Percentiles rank a stretch among this genome's conserved stretches.
Conservation (phyloP, 306 rosid species). For the Arachis hypogaea region DNA sequence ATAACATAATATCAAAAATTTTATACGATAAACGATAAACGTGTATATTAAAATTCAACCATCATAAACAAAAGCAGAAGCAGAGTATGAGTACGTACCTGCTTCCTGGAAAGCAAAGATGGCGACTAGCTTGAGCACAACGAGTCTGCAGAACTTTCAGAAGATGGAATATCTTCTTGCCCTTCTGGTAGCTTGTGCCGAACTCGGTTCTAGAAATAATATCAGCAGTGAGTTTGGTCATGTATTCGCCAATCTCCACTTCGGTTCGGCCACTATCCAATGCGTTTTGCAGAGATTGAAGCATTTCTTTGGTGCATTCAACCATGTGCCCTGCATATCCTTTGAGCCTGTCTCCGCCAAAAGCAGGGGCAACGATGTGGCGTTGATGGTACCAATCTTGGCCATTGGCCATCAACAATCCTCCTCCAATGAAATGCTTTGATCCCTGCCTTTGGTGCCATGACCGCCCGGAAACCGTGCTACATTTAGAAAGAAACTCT, state of each 20-base stretch:
- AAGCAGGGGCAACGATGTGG: conserved; percentile 72
- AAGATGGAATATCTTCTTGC: conserved; percentile 77
- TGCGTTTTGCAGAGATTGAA: conserved; percentile 60
- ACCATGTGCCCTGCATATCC: conserved; percentile 91
- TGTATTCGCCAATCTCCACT: conserved; percentile 76
- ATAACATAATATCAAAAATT: too few species aligned
- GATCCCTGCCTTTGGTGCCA: conserved; percentile 73
- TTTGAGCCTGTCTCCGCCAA: conserved; percentile 68
- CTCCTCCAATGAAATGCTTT: conserved; percentile 64
- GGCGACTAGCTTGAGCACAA: conserved; percentile 88
- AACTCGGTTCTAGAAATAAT: conserved; percentile 87
- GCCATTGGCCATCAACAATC: conserved; percentile 75
- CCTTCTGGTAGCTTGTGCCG: conserved; percentile 70
- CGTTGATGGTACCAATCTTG: conserved; percentile 73
- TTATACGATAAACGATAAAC: too few species aligned
- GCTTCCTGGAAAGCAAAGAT: conserved; percentile 89
- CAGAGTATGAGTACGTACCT: conserved; percentile 44
- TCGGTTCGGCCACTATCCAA: conserved; percentile 51
- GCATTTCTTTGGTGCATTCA: conserved; percentile 83
- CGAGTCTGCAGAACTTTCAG: conserved; percentile 64
- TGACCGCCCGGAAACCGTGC: conserved; percentile 59
- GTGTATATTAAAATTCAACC: too few species aligned
- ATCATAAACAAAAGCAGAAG: too few species aligned
- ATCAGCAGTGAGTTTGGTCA: conserved; percentile 81
- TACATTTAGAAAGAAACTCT: conserved; percentile 56